Evolutionary conservation across 1,284 basidiomycete genomes (phyloP).

Genomic region (Puccinia coronata): DNA sequence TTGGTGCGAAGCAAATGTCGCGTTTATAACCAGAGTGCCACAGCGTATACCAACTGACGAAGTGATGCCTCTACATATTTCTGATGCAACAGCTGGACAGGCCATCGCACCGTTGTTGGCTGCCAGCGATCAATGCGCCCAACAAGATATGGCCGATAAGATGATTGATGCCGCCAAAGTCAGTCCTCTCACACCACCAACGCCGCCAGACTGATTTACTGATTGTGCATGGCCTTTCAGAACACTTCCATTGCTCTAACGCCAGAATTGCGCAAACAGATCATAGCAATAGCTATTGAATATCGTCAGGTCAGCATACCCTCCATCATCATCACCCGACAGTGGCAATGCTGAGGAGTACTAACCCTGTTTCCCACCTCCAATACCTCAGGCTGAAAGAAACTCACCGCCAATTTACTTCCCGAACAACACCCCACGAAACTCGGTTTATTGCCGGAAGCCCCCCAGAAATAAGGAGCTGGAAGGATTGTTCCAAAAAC

Average conservation of each 20-base stretch:
- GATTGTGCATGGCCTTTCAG: not conserved
- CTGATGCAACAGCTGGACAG: conserved; percentile 7
- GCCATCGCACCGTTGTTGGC: conserved; percentile 38
- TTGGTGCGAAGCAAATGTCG: too few species aligned
- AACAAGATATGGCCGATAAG: conserved; percentile 40
- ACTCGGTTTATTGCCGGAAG: conserved; percentile 43
- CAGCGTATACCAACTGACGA: too few species aligned
- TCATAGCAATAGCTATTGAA: conserved; percentile 20
- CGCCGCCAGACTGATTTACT: not conserved
- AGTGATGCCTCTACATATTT: not conserved
- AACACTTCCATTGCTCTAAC: conserved; percentile 11
- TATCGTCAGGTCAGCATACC: conserved; percentile 21
- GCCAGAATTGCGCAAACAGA: conserved; percentile 2
- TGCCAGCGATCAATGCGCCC: conserved; percentile 23
- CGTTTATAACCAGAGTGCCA: too few species aligned
- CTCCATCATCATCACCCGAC: not conserved
- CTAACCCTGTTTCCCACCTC: not conserved
- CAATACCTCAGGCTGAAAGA: conserved; percentile 20
- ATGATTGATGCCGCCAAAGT: conserved; percentile 43
- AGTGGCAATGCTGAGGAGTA: not conserved
- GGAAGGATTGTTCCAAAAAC: conserved; percentile 27
- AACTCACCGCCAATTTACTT: conserved; percentile 14
- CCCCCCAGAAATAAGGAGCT: conserved; percentile 17
- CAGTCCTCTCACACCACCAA: not conserved
- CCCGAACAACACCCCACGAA: not conserved